Evolutionary conservation across 768 basidiomycete species (phyloP).

Genomic region (Collybia sordida): DNA sequence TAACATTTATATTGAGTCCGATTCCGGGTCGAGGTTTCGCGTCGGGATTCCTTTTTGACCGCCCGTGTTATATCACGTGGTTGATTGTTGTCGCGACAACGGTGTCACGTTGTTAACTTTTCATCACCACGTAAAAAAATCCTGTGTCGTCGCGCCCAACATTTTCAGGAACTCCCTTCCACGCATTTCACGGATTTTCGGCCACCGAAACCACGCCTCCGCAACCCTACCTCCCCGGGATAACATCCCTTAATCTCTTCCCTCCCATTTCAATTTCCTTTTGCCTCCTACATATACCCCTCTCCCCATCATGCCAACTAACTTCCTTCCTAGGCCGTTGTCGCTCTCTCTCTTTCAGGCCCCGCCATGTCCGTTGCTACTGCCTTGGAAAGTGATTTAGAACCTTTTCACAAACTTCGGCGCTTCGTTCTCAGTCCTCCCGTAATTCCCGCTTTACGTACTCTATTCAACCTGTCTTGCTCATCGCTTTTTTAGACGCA

Average conservation of each 20-base stretch:
- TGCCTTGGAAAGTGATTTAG: slow-evolving; percentile 63
- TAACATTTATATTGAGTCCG: neutral
- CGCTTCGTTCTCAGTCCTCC: slow-evolving; percentile 31
- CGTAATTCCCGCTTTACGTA: slow-evolving; percentile 15
- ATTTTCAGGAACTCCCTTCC: slow-evolving; percentile 18
- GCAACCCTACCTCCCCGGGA: slow-evolving; percentile 6
- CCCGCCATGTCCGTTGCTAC: slow-evolving; percentile 48
- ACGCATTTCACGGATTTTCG: slow-evolving; percentile 30
- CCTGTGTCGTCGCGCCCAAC: slow-evolving; percentile 4
- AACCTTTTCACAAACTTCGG: slow-evolving; percentile 57
- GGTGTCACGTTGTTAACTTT: neutral
- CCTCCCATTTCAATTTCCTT: neutral
- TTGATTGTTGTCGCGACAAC: too few relatives aligned
- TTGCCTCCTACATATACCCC: neutral
- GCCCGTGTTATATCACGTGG: neutral
- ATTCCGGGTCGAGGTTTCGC: too few relatives aligned
- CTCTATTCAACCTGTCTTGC: slow-evolving; percentile 7
- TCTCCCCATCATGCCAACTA: slow-evolving; percentile 13
- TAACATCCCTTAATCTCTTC: neutral
- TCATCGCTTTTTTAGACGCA: slow-evolving; percentile 15
- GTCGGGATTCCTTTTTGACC: too few relatives aligned
- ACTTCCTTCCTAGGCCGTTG: slow-evolving; percentile 44
- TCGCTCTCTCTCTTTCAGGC: slow-evolving; percentile 51
- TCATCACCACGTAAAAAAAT: slow-evolving; percentile 26
- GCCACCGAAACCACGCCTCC: slow-evolving; percentile 15